Conservation (phyloP, 1,139 yeast genomes). For the Suhomyces chickasaworum region DNA sequence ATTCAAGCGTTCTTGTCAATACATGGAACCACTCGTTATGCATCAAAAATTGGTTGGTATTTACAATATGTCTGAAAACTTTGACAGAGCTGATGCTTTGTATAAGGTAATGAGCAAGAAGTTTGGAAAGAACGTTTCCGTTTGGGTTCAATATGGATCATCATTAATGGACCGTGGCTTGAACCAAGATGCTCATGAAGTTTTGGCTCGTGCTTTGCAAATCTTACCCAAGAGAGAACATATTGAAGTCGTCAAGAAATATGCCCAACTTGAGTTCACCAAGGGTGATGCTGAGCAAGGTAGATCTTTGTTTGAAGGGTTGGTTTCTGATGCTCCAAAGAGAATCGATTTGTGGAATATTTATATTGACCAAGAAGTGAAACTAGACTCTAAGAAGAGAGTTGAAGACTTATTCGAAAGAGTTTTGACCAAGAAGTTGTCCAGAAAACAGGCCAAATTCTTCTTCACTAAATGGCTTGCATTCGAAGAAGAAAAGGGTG, state of each 20-base stretch:
- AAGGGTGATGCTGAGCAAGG: conserved; percentile 94
- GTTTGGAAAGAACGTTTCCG: conserved; percentile 68
- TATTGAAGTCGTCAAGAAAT: conserved; percentile 79
- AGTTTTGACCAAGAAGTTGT: conserved; percentile 64
- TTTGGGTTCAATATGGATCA: conserved; percentile 81
- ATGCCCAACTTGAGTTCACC: conserved; percentile 83
- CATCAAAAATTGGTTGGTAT: conserved; percentile 80
- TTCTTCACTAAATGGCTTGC: conserved; percentile 91
- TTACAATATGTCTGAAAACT: conserved; percentile 71
- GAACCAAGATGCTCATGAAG: conserved; percentile 64
- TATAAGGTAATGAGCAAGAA: conserved; percentile 74
- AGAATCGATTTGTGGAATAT: conserved; percentile 94
- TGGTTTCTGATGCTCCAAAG: conserved; percentile 86
- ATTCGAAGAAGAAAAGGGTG: conserved; percentile 71
- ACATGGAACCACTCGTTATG: conserved; percentile 83
- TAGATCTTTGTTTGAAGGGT: conserved; percentile 90
- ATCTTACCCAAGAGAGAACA: conserved; percentile 75
- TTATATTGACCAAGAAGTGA: conserved; percentile 89
- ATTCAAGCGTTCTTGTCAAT: conserved; percentile 83
- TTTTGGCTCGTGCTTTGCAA: conserved; percentile 72
- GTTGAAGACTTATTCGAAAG: conserved; percentile 84
- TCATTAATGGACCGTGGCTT: conserved; percentile 64
- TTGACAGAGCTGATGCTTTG: conserved; percentile 66
- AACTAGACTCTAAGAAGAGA: conserved; percentile 55
- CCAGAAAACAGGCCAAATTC: conserved; percentile 92